These are phyloP conservation scores for Xylaria sp. DNA, from an alignment of 2,329 filamentous ascomycete species.

Conservation along the genomic window DNA sequence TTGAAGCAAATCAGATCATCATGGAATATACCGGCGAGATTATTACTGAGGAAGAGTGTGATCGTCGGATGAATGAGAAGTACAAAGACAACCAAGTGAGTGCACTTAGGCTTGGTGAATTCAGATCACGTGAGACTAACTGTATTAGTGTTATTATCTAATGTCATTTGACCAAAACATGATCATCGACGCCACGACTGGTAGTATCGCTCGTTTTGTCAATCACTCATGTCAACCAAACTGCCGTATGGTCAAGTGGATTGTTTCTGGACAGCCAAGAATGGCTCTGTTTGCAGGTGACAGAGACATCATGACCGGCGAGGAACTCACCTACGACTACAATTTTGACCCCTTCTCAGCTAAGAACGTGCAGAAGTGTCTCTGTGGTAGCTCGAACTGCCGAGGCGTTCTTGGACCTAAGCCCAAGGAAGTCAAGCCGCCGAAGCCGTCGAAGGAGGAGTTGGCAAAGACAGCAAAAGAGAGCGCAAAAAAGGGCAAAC, in stretches of 20 bases:
- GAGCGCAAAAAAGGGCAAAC: slow-evolving; percentile 61
- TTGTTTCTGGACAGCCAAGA: slow-evolving; percentile 89
- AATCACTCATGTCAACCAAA: slow-evolving; percentile 98
- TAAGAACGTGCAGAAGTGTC: slow-evolving; percentile 75
- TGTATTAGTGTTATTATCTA: slow-evolving; percentile 86
- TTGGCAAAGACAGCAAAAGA: slow-evolving; percentile 50
- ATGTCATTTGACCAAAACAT: slow-evolving; percentile 99
- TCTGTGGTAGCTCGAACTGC: slow-evolving; percentile 72
- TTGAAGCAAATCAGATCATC: slow-evolving; percentile 91
- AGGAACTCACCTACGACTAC: slow-evolving; percentile 95
- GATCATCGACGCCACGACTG: slow-evolving; percentile 96
- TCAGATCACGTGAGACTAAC: slow-evolving; percentile 25
- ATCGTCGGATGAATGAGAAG: slow-evolving; percentile 89
- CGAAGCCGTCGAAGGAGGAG: slow-evolving; percentile 59
- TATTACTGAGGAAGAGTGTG: slow-evolving; percentile 93
- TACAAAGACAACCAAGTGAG: slow-evolving; percentile 94
- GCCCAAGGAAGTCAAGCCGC: slow-evolving; percentile 64
- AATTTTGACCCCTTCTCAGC: slow-evolving; percentile 76
- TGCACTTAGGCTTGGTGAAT: slow-evolving; percentile 35
- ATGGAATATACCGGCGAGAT: slow-evolving; percentile 99
- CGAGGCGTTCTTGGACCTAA: slow-evolving; percentile 72
- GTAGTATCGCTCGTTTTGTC: slow-evolving; percentile 96
- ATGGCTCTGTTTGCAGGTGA: slow-evolving; percentile 98
- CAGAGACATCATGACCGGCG: slow-evolving; percentile 88
- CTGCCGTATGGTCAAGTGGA: slow-evolving; percentile 98